Evolutionary conservation across 495 filamentous ascomycete genomes (phyloP).

Genomic region (Xylaria venustula): DNA sequence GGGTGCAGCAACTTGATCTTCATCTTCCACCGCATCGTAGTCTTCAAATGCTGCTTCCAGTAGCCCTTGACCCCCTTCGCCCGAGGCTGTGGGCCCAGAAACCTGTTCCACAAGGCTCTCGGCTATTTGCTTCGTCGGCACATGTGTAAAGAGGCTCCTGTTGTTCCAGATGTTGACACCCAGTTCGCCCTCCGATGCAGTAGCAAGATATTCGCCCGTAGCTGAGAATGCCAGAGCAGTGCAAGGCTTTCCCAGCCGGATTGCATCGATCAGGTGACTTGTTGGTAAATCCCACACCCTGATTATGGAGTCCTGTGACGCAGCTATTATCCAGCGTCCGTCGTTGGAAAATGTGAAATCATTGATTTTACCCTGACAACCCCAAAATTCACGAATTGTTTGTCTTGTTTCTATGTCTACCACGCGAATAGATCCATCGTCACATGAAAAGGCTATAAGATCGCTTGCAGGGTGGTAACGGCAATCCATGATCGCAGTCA

Average conservation of each 20-base stretch:
- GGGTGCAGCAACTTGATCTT: conserved; percentile 46
- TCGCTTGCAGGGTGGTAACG: conserved; percentile 79
- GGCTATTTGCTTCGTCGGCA: conserved; percentile 77
- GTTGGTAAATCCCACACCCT: conserved; percentile 96
- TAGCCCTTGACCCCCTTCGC: conserved; percentile 69
- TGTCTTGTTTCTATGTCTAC: conserved; percentile 89
- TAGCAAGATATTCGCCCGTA: conserved; percentile 90
- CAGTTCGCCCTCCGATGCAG: conserved; percentile 77
- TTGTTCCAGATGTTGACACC: conserved; percentile 96
- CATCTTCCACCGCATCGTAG: conserved; percentile 38
- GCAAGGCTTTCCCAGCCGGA: conserved; percentile 71
- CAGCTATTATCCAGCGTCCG: conserved; percentile 89
- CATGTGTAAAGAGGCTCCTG: conserved; percentile 80
- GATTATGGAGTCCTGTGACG: conserved; percentile 77
- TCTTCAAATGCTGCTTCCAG: conserved; percentile 69
- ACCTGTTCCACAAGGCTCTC: conserved; percentile 67
- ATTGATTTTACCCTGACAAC: conserved; percentile 73
- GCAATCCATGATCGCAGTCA: conserved; percentile 72
- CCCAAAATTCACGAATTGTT: conserved; percentile 90
- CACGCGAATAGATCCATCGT: conserved; percentile 82
- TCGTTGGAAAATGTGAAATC: conserved; percentile 92
- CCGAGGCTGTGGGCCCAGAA: conserved; percentile 69
- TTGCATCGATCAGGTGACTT: conserved; percentile 87
- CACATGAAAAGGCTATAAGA: conserved; percentile 84
- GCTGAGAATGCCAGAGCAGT: conserved; percentile 82